A percentile compares a stretch with the other conserved stretches of the same genome.
Conservation (phyloP, 768 basidiomycete species). For the Tulasnella sp. region DNA sequence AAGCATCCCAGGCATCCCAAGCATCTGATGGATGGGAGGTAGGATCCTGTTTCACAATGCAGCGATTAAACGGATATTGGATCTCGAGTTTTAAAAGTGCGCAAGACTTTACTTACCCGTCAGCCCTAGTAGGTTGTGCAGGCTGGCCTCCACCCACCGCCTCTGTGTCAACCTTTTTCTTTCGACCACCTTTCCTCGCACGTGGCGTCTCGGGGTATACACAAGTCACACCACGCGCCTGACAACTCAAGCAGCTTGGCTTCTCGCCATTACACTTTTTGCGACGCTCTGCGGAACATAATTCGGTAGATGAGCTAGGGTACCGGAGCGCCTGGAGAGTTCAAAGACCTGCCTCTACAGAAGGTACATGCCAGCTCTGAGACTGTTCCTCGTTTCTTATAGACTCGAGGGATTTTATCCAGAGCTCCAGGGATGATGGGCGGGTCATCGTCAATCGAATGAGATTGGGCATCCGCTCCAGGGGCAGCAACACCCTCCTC, state of each 20-base stretch:
- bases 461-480: neutral
- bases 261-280: slow-evolving; percentile 12
- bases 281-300: slow-evolving; percentile 12
- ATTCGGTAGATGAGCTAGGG: neutral
- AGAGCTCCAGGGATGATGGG: neutral
- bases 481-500: neutral
- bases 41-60: too few species aligned
- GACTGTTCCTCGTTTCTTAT: slow-evolving; percentile 9
- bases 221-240: slow-evolving; percentile 9
- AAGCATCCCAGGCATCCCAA: slow-evolving; percentile 3
- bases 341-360: slow-evolving; percentile 9
- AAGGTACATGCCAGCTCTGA: slow-evolving; percentile 14
- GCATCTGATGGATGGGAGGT: too few species aligned
- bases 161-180: slow-evolving; percentile 9
- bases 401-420: slow-evolving; percentile 1
- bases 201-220: slow-evolving; percentile 9
- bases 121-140: neutral
- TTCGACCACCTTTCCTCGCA: slow-evolving; percentile 3
- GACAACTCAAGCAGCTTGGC: slow-evolving; percentile 13
- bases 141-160: neutral
- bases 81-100: too few species aligned
- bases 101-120: too few species aligned
- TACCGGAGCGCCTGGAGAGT: neutral
- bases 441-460: neutral
- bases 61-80: too few species aligned